Conservation (phyloP, 345 rosid species). For the Carallia brachiata region DNA sequence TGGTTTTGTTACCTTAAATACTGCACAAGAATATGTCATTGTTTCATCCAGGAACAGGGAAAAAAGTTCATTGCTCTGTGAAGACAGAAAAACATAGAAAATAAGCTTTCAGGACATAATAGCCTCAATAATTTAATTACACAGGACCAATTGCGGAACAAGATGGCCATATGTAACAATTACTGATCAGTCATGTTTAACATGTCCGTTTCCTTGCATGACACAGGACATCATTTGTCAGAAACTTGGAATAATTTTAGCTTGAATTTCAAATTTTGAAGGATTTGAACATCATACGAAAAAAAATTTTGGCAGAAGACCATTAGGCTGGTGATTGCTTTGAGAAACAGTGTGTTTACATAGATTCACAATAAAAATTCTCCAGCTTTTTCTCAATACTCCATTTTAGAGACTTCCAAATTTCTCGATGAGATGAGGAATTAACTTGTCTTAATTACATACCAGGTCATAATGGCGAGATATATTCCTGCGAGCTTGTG, state of each 20-base stretch:
- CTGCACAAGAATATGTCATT: slow-evolving; percentile 82
- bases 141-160: too few species aligned
- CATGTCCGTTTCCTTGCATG: too few species aligned
- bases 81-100: slow-evolving; percentile 2
- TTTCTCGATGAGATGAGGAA: neutral
- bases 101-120: neutral
- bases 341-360: neutral
- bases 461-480: slow-evolving; percentile 95
- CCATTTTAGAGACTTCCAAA: neutral
- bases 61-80: slow-evolving; percentile 80
- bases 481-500: slow-evolving; percentile 90
- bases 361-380: neutral
- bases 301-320: too few species aligned
- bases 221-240: too few species aligned
- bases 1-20: slow-evolving; percentile 59
- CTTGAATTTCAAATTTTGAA: too few species aligned
- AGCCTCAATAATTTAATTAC: neutral
- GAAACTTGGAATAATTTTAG: too few species aligned
- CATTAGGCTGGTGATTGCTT: too few species aligned
- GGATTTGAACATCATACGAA: too few species aligned
- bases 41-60: slow-evolving; percentile 79
- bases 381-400: neutral
- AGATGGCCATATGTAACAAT: too few species aligned
- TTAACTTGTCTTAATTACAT: slow-evolving; percentile 7
- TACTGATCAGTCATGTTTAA: too few species aligned